Base-by-base conservation (phyloP, 192 early-diverging fungal species). In the Backusella morwellensis region DNA sequence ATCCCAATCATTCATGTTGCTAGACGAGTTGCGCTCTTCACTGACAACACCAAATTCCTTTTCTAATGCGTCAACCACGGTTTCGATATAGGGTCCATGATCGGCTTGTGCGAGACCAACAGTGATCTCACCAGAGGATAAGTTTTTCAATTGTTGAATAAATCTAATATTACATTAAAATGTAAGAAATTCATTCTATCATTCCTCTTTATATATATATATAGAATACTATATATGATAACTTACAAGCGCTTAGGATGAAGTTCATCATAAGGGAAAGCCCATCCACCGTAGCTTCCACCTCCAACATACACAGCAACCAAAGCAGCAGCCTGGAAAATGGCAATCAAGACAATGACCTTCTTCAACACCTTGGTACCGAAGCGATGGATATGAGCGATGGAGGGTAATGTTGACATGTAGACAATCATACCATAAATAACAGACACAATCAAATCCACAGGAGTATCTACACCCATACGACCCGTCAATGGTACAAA, bases 401-500 rank as follows among this genome's bases (percentile, higher is more conserved):
- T 17, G 0, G 87, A 11, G 21, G 88, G 72, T 40, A 83, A 85
- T 29, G 72, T 78, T 4, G 83, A 63, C 74, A 88, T 80, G 68
- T 85, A 80, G 7, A 78, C 54, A 12, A 86, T 54, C 67, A 88
- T 78, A 11, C 89, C 90, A 17, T 88, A 83, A 23, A 94, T 80
- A 23, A 88, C 78, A 0, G 86, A 83, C 6, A 93, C 83, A 68
- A 94, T 88, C 19, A 87, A 75, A 74, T 94, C 93, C 5, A 88
- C 86, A 26, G 91, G 91, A 0, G 91, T 83, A 66, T 89, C 86
- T 0, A 86, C 81, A 8, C 93, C 93, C 59, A 88, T 91, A 21
- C 92, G 87, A 8, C 90, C 90, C 11, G 88, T 90, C 69, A 94
- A 78, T 1, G 93, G 93, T 0, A 94, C 89, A 82, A 94, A 90